These are phyloP conservation scores for Proliferodiscus dingleyae DNA, from an alignment of 2,329 filamentous ascomycete genomes.

Conservation along the genomic window DNA sequence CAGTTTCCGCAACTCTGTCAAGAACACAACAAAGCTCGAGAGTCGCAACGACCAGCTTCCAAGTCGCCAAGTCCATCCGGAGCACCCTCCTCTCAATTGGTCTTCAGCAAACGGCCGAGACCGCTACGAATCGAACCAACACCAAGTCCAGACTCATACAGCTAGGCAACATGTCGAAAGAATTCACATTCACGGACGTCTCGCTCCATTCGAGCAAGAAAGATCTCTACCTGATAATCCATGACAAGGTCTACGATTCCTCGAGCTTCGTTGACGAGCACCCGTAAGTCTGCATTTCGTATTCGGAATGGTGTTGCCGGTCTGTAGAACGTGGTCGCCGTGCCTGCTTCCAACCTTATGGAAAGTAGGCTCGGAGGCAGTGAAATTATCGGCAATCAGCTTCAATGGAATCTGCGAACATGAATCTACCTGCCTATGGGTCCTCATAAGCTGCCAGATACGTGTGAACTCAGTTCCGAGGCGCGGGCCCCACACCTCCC, in stretches of 20 bases:
- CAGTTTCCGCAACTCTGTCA: constrained; percentile 1
- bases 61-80: background rate
- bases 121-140: background rate
- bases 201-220: constrained; percentile 87
- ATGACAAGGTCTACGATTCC: constrained; percentile 94
- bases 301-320: too few species aligned
- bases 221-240: constrained; percentile 85
- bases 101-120: background rate
- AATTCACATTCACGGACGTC: constrained; percentile 76
- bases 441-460: too few species aligned
- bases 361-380: background rate
- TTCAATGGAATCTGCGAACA: background rate
- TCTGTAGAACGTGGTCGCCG: too few species aligned
- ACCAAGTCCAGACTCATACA: background rate
- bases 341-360: too few species aligned
- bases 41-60: background rate
- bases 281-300: constrained; percentile 55
- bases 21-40: background rate
- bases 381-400: background rate
- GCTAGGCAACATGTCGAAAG: constrained; percentile 41
- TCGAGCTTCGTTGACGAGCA: constrained; percentile 95
- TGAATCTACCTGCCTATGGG: background rate
- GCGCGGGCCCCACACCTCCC: too few species aligned
- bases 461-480: too few species aligned
- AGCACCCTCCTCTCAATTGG: background rate